phyloP scores from a whole-genome alignment of 495 filamentous ascomycete genomes.

The Podospora anserina region DNA sequence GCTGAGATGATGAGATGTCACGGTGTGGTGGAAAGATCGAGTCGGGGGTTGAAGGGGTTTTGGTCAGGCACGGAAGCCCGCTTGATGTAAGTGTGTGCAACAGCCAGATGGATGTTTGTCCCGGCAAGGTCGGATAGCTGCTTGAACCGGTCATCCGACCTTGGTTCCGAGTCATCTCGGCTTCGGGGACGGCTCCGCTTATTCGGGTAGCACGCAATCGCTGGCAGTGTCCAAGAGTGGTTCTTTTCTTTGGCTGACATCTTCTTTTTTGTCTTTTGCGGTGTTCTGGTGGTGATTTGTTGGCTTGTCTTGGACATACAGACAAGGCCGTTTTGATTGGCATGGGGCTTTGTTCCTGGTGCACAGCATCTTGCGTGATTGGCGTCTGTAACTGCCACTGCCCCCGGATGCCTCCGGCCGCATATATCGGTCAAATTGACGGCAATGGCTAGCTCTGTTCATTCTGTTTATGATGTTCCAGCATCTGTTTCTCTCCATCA shows the following conservation, averaged over 20 bases:
- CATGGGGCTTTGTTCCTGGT: no score
- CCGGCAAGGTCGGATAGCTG: not conserved
- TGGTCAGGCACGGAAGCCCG: no score
- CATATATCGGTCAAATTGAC: no score
- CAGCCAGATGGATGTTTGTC: not conserved
- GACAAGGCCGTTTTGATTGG: no score
- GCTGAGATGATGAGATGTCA: not conserved
- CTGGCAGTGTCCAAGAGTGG: conserved; percentile 3
- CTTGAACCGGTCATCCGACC: not conserved
- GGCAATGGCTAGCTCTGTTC: not conserved
- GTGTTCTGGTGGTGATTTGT: not conserved
- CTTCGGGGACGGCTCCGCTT: not conserved
- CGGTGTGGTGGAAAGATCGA: not conserved
- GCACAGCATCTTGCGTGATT: no score
- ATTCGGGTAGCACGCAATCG: not conserved
- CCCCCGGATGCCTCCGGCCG: no score
- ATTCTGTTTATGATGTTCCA: not conserved
- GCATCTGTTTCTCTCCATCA: not conserved
- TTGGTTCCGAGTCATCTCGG: not conserved
- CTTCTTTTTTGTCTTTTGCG: not conserved
- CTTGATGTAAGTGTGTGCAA: not conserved
- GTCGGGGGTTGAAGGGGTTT: not conserved
- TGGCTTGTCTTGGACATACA: not conserved
- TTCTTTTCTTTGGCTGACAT: not conserved
- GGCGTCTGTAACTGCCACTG: no score